Percentiles rank a stretch among this genome's conserved stretches.
Conservation (phyloP, 495 filamentous ascomycete species). For the Podospora bellae-mahoneyi region DNA sequence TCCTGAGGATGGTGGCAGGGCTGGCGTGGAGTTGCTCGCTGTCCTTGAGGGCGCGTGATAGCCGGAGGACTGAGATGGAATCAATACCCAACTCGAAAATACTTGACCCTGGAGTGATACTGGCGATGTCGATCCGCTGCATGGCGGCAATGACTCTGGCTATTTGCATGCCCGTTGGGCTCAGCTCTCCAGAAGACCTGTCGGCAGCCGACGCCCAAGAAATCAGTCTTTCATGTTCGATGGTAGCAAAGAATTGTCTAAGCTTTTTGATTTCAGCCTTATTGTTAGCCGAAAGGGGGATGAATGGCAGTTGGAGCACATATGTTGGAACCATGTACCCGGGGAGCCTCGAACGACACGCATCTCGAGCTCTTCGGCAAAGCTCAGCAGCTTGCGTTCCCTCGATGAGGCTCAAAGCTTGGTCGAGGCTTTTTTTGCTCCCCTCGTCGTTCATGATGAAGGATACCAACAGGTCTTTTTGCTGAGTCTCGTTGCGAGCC, state of each 20-base stretch:
- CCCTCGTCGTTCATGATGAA: slow-evolving; percentile 50
- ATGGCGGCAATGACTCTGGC: slow-evolving; percentile 50
- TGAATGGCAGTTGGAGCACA: slow-evolving; percentile 57
- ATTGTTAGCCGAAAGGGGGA: slow-evolving; percentile 71
- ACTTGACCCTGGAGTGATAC: slow-evolving; percentile 55
- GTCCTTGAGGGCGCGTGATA: slow-evolving; percentile 52
- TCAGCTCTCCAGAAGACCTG: slow-evolving; percentile 22
- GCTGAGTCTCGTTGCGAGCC: slow-evolving; percentile 51
- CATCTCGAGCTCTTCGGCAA: slow-evolving; percentile 40
- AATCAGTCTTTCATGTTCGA: slow-evolving; percentile 56
- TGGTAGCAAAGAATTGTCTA: slow-evolving; percentile 53
- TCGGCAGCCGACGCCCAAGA: slow-evolving; percentile 16
- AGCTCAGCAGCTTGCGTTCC: slow-evolving; percentile 23
- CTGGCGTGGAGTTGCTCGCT: slow-evolving; percentile 54
- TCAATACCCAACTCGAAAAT: slow-evolving; percentile 82
- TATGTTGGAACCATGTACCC: slow-evolving; percentile 77
- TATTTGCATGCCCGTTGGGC: slow-evolving; percentile 45
- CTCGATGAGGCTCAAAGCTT: slow-evolving; percentile 31
- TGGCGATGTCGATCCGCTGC: slow-evolving; percentile 37
- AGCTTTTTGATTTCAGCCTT: slow-evolving; percentile 67
- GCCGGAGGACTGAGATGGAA: slow-evolving; percentile 71
- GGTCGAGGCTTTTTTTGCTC: slow-evolving; percentile 9
- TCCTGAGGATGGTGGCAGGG: slow-evolving; percentile 62
- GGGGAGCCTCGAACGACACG: slow-evolving; percentile 59
- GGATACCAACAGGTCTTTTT: slow-evolving; percentile 66